These are phyloP conservation scores for Chenopodium suecicum DNA, from an alignment of 148 eudicot genomes.

Conservation along the genomic window DNA sequence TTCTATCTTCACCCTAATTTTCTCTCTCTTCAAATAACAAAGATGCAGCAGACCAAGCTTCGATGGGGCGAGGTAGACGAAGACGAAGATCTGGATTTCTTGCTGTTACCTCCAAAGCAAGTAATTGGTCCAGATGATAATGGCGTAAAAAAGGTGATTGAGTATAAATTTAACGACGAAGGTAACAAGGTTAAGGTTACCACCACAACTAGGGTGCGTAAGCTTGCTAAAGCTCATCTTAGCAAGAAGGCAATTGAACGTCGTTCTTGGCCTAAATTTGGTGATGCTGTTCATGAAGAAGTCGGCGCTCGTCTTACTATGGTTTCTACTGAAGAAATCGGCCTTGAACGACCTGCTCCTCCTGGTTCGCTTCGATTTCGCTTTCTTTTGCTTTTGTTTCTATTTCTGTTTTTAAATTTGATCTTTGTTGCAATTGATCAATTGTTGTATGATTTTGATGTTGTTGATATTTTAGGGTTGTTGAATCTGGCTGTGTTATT, in stretches of 20 bases:
- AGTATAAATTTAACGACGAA: slow-evolving; percentile 68
- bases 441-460: background rate
- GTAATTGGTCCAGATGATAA: slow-evolving; percentile 65
- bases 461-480: background rate
- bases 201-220: slow-evolving; percentile 63
- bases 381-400: background rate
- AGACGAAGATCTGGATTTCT: slow-evolving; percentile 54
- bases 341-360: slow-evolving; percentile 59
- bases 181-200: slow-evolving; percentile 68
- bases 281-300: slow-evolving; percentile 72
- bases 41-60: slow-evolving; percentile 31
- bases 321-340: slow-evolving; percentile 85
- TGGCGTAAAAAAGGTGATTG: slow-evolving; percentile 65
- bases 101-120: slow-evolving; percentile 57
- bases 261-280: slow-evolving; percentile 72
- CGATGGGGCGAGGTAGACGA: slow-evolving; percentile 76
- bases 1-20: background rate
- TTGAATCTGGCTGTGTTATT: background rate
- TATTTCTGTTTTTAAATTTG: background rate
- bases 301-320: slow-evolving; percentile 59
- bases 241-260: slow-evolving; percentile 76
- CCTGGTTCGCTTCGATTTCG: slow-evolving; percentile 36
- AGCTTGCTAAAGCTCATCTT: slow-evolving; percentile 59
- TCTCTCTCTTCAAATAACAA: slow-evolving; percentile 12
- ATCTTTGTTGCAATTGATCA: background rate